Evolutionary conservation across 169 alveolate species (phyloP).

Genomic region (Fabrea salina): DNA sequence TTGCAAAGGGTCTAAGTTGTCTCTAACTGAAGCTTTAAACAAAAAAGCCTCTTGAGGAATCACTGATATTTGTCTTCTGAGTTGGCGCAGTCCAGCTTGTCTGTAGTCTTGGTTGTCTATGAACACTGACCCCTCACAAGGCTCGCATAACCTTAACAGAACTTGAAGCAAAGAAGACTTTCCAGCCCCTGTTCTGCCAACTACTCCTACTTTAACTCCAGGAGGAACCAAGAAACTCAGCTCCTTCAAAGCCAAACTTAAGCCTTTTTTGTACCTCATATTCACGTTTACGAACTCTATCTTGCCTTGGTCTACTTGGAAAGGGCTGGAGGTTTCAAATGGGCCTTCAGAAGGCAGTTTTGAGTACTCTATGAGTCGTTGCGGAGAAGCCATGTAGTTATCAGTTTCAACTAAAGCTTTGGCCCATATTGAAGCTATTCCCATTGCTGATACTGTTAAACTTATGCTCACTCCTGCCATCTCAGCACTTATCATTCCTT

Average conservation of each 20-base stretch:
- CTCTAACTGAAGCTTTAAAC: slow-evolving; percentile 84
- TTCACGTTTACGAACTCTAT: background rate
- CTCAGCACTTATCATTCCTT: background rate
- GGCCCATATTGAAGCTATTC: background rate
- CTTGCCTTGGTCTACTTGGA: background rate
- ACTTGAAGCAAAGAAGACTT: slow-evolving; percentile 86
- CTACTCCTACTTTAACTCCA: slow-evolving; percentile 76
- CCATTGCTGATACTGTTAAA: background rate
- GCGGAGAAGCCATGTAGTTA: slow-evolving; percentile 3
- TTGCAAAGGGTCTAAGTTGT: slow-evolving; percentile 89
- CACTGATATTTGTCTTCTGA: slow-evolving; percentile 63
- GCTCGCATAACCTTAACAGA: slow-evolving; percentile 80
- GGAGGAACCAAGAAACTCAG: background rate
- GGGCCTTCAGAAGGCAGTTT: background rate
- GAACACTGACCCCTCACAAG: slow-evolving; percentile 56
- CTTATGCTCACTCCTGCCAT: background rate
- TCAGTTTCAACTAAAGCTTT: background rate
- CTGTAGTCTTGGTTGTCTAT: slow-evolving; percentile 69
- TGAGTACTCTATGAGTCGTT: slow-evolving; percentile 16
- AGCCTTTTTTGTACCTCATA: background rate
- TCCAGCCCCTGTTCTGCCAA: slow-evolving; percentile 96
- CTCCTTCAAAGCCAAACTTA: background rate
- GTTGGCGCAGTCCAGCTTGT: slow-evolving; percentile 46
- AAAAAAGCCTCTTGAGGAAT: slow-evolving; percentile 79
- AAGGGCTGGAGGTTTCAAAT: background rate